Evolutionary conservation across 371 early-diverging fungal species (phyloP).

Genomic region (Mucor saturninus): DNA sequence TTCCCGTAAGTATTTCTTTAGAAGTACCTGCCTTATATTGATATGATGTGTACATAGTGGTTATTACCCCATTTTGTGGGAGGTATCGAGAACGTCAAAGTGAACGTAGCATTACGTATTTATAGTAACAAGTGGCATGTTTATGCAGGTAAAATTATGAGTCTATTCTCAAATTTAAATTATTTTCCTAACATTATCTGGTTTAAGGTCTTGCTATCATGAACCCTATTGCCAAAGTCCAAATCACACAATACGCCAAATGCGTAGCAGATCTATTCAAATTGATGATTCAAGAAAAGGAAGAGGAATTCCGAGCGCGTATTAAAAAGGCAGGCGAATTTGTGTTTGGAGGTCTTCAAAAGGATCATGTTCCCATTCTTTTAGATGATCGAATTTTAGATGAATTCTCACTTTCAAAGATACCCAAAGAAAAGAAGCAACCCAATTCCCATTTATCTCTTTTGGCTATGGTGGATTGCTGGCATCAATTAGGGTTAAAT

Average conservation of each 20-base stretch:
- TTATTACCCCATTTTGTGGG: conserved; percentile 84
- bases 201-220: conserved; percentile 79
- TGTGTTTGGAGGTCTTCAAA: conserved; percentile 81
- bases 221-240: conserved; percentile 88
- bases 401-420: conserved; percentile 85
- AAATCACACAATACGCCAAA: conserved; percentile 87
- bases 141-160: conserved; percentile 66
- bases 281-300: conserved; percentile 90
- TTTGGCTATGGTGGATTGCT: conserved; percentile 93
- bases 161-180: no score
- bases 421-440: conserved; percentile 74
- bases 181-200: not conserved
- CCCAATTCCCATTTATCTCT: conserved; percentile 94
- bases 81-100: conserved; percentile 96
- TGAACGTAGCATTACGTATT: conserved; percentile 89
- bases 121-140: conserved; percentile 97
- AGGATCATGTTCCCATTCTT: conserved; percentile 69
- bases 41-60: conserved; percentile 63
- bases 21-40: not conserved
- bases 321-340: conserved; percentile 79
- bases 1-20: conserved; percentile 66
- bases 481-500: conserved; percentile 81
- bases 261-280: conserved; percentile 91
- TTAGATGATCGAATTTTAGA: conserved; percentile 84
- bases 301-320: conserved; percentile 76